Evolutionary conservation across 129 eudicot genomes (phyloP).

Genomic region (Flaveria brownii): DNA sequence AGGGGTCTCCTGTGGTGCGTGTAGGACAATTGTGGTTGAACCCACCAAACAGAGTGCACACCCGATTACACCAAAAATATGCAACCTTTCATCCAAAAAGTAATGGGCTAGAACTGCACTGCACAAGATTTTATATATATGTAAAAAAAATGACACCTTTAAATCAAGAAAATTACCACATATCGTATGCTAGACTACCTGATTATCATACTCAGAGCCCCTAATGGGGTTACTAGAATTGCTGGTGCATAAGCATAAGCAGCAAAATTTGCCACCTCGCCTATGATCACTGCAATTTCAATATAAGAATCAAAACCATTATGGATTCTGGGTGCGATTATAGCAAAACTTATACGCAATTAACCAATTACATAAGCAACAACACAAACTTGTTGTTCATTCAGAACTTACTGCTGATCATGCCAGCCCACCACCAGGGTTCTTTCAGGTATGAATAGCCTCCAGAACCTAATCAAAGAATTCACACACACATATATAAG

Average conservation of each 20-base stretch:
- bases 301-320: background rate
- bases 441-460: conserved; percentile 75
- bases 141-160: background rate
- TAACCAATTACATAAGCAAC: background rate
- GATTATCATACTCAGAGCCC: conserved; percentile 93
- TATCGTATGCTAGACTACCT: conserved; percentile 45
- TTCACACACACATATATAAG: background rate
- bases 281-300: conserved; percentile 65
- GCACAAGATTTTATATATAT: conserved; percentile 31
- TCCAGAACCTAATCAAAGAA: conserved; percentile 58
- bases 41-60: conserved; percentile 91
- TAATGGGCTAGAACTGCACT: conserved; percentile 95
- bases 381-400: background rate
- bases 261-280: conserved; percentile 84
- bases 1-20: conserved; percentile 78
- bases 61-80: conserved; percentile 81
- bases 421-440: conserved; percentile 99
- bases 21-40: conserved; percentile 76
- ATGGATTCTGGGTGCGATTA: background rate
- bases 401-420: conserved; percentile 70
- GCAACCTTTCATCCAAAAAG: conserved; percentile 65
- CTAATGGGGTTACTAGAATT: conserved; percentile 87
- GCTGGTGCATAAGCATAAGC: conserved; percentile 99
- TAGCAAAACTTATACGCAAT: background rate
- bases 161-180: background rate